Conservation (phyloP, 805 yeast species). For the Kodamaea leandrae region DNA sequence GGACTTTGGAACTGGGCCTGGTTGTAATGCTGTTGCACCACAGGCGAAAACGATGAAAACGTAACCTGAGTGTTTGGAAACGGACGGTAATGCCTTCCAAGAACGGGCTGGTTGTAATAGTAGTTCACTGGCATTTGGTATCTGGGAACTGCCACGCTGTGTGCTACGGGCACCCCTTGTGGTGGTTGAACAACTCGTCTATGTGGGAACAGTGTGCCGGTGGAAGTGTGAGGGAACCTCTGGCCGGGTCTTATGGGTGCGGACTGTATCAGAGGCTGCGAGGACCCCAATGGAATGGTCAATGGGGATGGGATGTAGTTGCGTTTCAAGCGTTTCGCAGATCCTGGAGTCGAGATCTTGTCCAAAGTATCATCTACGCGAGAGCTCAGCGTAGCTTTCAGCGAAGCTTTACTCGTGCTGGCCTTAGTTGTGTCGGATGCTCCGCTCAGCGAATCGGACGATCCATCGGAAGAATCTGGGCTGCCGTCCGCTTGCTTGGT, state of each 20-base stretch:
- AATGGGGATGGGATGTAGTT: constrained; percentile 34
- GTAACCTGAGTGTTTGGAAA: constrained; percentile 13
- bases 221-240: constrained; percentile 6
- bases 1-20: neutral
- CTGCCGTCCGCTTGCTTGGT: neutral
- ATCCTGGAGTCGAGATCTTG: constrained; percentile 15
- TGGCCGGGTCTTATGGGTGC: constrained; percentile 28
- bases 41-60: constrained; percentile 10
- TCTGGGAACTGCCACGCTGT: constrained; percentile 1
- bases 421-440: neutral
- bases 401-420: neutral
- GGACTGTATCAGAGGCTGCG: constrained; percentile 28
- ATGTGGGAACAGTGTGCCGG: constrained; percentile 9
- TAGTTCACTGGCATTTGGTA: constrained; percentile 7
- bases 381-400: neutral
- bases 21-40: constrained; percentile 1
- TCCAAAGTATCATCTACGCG: constrained; percentile 14
- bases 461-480: neutral
- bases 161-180: neutral
- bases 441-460: neutral
- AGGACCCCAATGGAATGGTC: constrained; percentile 13
- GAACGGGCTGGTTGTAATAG: constrained; percentile 12
- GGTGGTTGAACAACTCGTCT: constrained; percentile 1
- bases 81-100: constrained; percentile 13
- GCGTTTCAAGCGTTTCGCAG: constrained; percentile 30